Conservation (phyloP, 176 grass and related monocot species). For the Coix lacrymajobi region DNA sequence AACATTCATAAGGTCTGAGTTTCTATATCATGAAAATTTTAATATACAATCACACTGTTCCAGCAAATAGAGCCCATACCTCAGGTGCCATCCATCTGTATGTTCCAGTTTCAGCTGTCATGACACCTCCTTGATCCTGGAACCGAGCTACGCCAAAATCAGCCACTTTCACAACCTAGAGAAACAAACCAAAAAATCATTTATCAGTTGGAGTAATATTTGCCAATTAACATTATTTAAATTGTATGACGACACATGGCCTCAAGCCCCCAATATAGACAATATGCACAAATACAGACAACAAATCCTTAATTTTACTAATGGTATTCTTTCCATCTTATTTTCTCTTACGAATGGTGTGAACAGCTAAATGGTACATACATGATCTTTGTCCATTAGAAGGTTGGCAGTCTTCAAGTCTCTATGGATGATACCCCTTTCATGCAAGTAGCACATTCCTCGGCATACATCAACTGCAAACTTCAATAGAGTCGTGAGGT, state of each 20-base stretch:
- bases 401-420: conserved; percentile 98
- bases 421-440: conserved; percentile 91
- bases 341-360: neutral
- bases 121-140: conserved; percentile 86
- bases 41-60: neutral
- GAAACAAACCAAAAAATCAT: conserved; percentile 23
- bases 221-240: neutral
- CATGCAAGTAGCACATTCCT: conserved; percentile 96
- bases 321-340: neutral
- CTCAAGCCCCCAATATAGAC: neutral
- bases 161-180: conserved; percentile 93
- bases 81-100: conserved; percentile 99
- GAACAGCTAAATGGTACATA: conserved; percentile 40
- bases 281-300: neutral
- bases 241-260: neutral
- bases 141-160: conserved; percentile 97
- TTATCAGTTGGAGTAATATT: neutral
- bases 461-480: conserved; percentile 82
- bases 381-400: conserved; percentile 89
- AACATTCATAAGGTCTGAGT: neutral
- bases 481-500: conserved; percentile 72
- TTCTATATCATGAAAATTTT: neutral
- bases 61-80: conserved; percentile 42
- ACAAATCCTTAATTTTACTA: neutral
- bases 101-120: conserved; percentile 99